Conservation (phyloP, 2,329 filamentous ascomycete species). For the Ambrosiella beaveri region DNA sequence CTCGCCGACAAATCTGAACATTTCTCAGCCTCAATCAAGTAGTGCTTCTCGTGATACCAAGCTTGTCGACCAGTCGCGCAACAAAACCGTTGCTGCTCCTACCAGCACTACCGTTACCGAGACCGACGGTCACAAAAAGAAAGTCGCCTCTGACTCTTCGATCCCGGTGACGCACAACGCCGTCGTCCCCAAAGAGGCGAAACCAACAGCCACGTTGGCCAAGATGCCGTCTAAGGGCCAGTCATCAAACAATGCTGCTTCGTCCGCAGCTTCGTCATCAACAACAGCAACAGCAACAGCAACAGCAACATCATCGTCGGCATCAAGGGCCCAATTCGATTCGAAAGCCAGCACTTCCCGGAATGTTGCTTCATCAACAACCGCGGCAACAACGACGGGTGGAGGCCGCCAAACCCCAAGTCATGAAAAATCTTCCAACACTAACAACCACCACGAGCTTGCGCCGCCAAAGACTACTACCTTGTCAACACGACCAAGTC, state of each 20-base stretch:
- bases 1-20: neutral
- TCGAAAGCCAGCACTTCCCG: neutral
- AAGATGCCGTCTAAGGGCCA: constrained; percentile 12
- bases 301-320: neutral
- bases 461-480: constrained; percentile 13
- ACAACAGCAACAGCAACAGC: constrained; percentile 2
- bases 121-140: neutral
- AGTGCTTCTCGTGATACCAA: too few relatives aligned
- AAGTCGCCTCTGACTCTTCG: neutral
- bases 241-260: constrained; percentile 1
- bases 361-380: neutral
- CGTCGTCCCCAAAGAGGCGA: neutral
- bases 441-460: constrained; percentile 16
- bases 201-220: neutral
- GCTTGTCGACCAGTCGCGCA: too few relatives aligned
- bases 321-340: neutral
- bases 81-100: too few relatives aligned
- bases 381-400: neutral
- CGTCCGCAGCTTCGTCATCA: constrained; percentile 18
- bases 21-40: neutral
- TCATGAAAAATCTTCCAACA: constrained; percentile 22
- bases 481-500: constrained; percentile 16
- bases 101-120: too few relatives aligned
- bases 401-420: constrained; percentile 5
- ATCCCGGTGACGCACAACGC: neutral